These are phyloP conservation scores for Carnegiea gigantea DNA, from an alignment of 179 eudicot species.

Conservation along the genomic window DNA sequence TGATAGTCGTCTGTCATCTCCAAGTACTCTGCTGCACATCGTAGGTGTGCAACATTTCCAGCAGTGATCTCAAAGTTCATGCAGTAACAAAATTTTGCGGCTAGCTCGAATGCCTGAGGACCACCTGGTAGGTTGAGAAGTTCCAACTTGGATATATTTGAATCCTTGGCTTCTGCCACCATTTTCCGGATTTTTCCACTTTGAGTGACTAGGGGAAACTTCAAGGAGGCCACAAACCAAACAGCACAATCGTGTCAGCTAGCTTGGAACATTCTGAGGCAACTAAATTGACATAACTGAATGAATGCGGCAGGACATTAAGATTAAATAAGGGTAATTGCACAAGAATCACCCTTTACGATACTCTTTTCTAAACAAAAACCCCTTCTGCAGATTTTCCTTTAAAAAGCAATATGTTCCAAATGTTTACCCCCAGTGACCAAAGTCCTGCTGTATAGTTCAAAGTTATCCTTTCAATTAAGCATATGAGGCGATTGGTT, in stretches of 20 bases:
- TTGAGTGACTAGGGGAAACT: conserved; percentile 69
- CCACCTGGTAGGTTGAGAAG: conserved; percentile 63
- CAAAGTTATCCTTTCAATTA: too few relatives aligned
- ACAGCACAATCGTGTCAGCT: conserved; percentile 14
- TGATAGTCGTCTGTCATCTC: conserved; percentile 66
- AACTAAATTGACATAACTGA: neutral
- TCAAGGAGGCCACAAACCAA: conserved; percentile 11
- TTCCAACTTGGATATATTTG: conserved; percentile 45
- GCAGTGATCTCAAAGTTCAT: conserved; percentile 71
- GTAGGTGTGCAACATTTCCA: conserved; percentile 55
- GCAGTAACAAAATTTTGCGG: conserved; percentile 69
- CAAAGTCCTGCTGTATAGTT: neutral
- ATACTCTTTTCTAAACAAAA: neutral
- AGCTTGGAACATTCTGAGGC: neutral
- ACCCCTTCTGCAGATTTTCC: neutral
- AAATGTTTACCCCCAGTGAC: neutral
- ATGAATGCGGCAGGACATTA: too few relatives aligned
- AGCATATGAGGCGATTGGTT: too few relatives aligned
- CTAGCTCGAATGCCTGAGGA: conserved; percentile 51
- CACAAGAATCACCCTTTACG: neutral
- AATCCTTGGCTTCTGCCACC: conserved; percentile 50
- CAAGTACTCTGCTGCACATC: conserved; percentile 59
- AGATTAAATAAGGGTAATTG: too few relatives aligned
- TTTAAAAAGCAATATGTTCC: neutral
- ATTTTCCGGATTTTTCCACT: conserved; percentile 64